A percentile compares a stretch with the other conserved stretches of the same genome.
Evolutionary conservation across 2,329 filamentous ascomycete genomes (phyloP).

Genomic region (Fusarium burgessii): DNA sequence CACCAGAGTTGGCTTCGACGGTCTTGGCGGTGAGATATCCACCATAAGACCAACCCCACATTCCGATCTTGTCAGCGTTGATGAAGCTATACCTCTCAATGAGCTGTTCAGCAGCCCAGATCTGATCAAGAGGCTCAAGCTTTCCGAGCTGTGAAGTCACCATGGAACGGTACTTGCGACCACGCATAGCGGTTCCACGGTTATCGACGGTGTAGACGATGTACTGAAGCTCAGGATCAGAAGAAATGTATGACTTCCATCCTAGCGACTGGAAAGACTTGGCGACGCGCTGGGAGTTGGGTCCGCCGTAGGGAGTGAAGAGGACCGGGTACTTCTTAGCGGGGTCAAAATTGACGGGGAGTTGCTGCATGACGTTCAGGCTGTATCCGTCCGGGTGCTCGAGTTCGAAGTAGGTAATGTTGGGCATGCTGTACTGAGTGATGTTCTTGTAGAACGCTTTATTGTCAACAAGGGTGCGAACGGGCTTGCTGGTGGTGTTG

Average conservation of each 20-base stretch:
- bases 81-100: conserved; percentile 64
- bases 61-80: conserved; percentile 69
- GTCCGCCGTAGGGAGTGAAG: conserved; percentile 76
- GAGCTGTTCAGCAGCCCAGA: conserved; percentile 72
- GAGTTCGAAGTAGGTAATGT: conserved; percentile 73
- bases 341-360: conserved; percentile 73
- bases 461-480: conserved; percentile 72
- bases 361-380: conserved; percentile 73
- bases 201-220: conserved; percentile 77
- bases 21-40: conserved; percentile 76
- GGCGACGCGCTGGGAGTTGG: conserved; percentile 70
- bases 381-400: conserved; percentile 70
- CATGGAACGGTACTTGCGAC: conserved; percentile 69
- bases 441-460: conserved; percentile 66
- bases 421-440: conserved; percentile 70
- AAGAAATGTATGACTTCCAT: conserved; percentile 74
- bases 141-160: conserved; percentile 71
- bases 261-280: conserved; percentile 67
- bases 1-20: conserved; percentile 69
- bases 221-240: conserved; percentile 75
- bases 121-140: conserved; percentile 74
- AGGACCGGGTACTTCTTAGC: conserved; percentile 74
- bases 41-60: conserved; percentile 78
- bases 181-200: conserved; percentile 74
- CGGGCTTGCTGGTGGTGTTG: conserved; percentile 63